These are phyloP conservation scores for Solanum paucissectum DNA, from an alignment of 257 asterid genomes.

Conservation along the genomic window DNA sequence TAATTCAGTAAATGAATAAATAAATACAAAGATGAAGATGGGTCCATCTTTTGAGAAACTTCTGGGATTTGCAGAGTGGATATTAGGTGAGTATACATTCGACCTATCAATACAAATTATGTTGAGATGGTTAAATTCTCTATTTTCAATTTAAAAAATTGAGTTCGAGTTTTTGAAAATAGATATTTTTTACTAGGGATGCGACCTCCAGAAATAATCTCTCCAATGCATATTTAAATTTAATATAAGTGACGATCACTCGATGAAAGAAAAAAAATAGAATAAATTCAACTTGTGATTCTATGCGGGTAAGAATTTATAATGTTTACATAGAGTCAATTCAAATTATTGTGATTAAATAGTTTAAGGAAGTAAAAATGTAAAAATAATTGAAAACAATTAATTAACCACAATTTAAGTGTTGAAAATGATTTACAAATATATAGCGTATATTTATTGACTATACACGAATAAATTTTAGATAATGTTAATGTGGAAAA, in stretches of 20 bases:
- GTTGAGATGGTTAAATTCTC: not conserved
- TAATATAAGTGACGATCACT: not conserved
- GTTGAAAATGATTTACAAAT: not conserved
- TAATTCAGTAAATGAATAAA: not conserved
- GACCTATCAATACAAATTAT: too few relatives aligned
- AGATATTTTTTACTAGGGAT: not conserved
- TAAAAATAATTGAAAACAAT: not conserved
- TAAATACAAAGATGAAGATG: not conserved
- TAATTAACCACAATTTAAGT: not conserved
- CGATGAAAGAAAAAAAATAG: accelerated
- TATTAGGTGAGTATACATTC: not conserved
- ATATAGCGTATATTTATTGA: not conserved
- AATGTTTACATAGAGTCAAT: not conserved
- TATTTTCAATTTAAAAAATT: not conserved
- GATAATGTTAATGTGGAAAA: not conserved
- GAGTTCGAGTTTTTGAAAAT: accelerated
- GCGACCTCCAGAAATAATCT: accelerated
- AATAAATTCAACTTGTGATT: not conserved
- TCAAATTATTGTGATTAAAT: not conserved
- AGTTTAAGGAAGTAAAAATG: not conserved
- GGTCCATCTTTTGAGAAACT: not conserved
- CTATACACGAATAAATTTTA: not conserved
- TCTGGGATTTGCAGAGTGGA: not conserved
- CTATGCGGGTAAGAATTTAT: not conserved
- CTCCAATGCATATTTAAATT: accelerated